These are phyloP conservation scores for Cordyceps javanica DNA, from an alignment of 2,329 filamentous ascomycete genomes.

Conservation along the genomic window DNA sequence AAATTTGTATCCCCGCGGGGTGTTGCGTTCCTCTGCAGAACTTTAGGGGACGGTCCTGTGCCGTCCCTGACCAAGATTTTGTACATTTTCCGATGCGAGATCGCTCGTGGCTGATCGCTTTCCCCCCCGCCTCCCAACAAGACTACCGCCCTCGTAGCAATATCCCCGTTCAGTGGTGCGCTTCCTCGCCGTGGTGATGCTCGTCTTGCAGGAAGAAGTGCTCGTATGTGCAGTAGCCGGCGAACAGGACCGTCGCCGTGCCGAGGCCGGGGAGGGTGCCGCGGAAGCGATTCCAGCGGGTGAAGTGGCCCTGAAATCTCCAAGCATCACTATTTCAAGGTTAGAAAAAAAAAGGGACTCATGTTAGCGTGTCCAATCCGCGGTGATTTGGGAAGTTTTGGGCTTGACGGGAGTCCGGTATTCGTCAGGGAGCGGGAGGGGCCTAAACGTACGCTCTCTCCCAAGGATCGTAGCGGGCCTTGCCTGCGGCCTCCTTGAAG, in stretches of 20 bases:
- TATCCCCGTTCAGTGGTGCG: not conserved
- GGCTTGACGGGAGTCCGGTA: not conserved
- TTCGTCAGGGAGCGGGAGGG: not conserved
- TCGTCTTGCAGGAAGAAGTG: conserved; percentile 76
- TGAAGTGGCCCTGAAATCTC: conserved; percentile 87
- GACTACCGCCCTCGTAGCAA: too few relatives aligned
- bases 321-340: conserved; percentile 79
- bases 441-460: conserved; percentile 54
- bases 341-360: not conserved
- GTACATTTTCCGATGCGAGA: not conserved
- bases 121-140: too few relatives aligned
- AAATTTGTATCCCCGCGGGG: too few relatives aligned
- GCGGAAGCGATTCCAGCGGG: conserved; percentile 83
- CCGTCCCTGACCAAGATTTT: not conserved
- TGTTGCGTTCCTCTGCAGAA: too few relatives aligned
- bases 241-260: conserved; percentile 86
- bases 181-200: conserved; percentile 43
- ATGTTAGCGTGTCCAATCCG: not conserved
- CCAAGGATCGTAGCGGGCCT: conserved; percentile 60
- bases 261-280: conserved; percentile 82
- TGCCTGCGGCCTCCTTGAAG: conserved; percentile 65
- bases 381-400: too few relatives aligned
- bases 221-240: conserved; percentile 84
- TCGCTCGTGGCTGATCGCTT: not conserved
- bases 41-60: not conserved